A percentile compares a stretch with the other conserved stretches of the same genome.
These are phyloP conservation scores for Diospyros kaki DNA, from an alignment of 148 eudicot species.

Conservation along the genomic window DNA sequence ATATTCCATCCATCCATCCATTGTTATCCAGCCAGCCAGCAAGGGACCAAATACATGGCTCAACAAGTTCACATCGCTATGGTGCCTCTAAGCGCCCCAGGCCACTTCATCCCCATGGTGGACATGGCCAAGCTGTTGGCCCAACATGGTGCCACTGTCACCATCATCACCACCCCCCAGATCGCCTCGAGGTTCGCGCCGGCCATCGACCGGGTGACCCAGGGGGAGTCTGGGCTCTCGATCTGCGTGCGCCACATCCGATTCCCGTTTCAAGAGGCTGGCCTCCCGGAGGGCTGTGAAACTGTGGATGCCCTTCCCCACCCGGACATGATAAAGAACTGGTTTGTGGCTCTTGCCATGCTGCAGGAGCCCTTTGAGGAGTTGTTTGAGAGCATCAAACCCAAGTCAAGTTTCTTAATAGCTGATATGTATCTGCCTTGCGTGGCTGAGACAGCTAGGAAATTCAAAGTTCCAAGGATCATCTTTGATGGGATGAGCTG, in stretches of 20 bases:
- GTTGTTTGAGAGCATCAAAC: neutral
- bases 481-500: slow-evolving; percentile 22
- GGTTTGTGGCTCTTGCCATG: slow-evolving; percentile 1
- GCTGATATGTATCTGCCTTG: slow-evolving; percentile 16
- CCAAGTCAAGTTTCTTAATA: slow-evolving; percentile 17
- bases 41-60: no score
- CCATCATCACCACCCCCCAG: neutral
- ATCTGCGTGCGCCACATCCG: neutral
- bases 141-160: slow-evolving; percentile 11
- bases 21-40: no score
- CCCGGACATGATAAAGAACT: neutral
- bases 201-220: neutral
- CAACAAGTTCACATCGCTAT: no score
- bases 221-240: neutral
- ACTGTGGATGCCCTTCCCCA: slow-evolving; percentile 8
- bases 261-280: neutral
- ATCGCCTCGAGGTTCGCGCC: neutral
- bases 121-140: slow-evolving; percentile 15
- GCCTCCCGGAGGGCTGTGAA: slow-evolving; percentile 7
- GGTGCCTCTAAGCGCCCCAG: slow-evolving; percentile 14
- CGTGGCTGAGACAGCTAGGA: slow-evolving; percentile 12
- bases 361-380: slow-evolving; percentile 17
- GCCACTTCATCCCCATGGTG: slow-evolving; percentile 53
- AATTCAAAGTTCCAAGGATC: slow-evolving; percentile 13
- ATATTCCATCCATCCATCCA: no score